These are phyloP conservation scores for Corrigiola litoralis DNA, from an alignment of 179 eudicot species.

Conservation along the genomic window DNA sequence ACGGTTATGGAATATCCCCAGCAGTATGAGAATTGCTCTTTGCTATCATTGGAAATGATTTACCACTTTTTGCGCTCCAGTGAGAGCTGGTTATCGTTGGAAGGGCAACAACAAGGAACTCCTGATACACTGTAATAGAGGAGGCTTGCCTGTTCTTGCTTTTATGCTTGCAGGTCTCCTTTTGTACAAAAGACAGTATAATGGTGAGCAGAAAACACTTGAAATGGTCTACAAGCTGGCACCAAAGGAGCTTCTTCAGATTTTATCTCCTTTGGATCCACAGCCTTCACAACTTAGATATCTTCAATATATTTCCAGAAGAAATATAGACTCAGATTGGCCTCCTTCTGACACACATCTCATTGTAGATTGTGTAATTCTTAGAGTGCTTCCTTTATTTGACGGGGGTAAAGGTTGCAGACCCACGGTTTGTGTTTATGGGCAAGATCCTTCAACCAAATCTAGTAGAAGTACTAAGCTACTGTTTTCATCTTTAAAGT, in stretches of 20 bases:
- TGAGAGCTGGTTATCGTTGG: constrained; percentile 76
- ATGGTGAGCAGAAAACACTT: too few relatives aligned
- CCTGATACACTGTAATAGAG: constrained; percentile 82
- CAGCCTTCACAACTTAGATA: constrained; percentile 84
- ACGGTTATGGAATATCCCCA: too few relatives aligned
- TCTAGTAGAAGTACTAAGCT: constrained; percentile 60
- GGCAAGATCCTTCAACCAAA: constrained; percentile 60
- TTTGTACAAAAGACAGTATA: too few relatives aligned
- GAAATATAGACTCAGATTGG: constrained; percentile 62
- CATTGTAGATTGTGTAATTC: too few relatives aligned
- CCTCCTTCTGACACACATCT: constrained; percentile 67
- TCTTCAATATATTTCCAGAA: constrained; percentile 73
- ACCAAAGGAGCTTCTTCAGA: constrained; percentile 70
- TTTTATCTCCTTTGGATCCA: constrained; percentile 71
- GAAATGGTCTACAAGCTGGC: too few relatives aligned
- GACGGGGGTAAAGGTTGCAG: constrained; percentile 72
- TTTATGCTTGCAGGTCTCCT: too few relatives aligned
- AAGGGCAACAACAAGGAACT: constrained; percentile 78
- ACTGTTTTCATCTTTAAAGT: constrained; percentile 52
- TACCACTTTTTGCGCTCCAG: constrained; percentile 74
- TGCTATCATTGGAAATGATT: constrained; percentile 75
- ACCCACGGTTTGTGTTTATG: constrained; percentile 72
- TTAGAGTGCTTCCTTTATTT: constrained; percentile 58
- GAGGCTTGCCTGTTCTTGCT: constrained; percentile 91
- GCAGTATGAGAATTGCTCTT: constrained; percentile 77